Evolutionary conservation across 495 filamentous ascomycete species (phyloP).

Genomic region (Letharia columbiana): DNA sequence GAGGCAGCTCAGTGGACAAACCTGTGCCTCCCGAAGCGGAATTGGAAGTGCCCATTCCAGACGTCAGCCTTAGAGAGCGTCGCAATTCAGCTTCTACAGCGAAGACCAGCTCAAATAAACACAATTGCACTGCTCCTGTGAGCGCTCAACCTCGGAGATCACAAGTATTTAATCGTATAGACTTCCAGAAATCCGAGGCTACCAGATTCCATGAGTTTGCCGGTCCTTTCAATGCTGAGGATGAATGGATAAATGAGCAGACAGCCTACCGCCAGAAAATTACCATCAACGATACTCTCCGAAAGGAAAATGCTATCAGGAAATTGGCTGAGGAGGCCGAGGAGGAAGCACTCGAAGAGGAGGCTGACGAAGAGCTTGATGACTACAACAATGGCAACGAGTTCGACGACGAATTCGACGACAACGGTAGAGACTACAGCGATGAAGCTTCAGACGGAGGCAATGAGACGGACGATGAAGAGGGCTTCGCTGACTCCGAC

Average conservation of each 20-base stretch:
- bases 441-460: slow-evolving; percentile 55
- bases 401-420: slow-evolving; percentile 42
- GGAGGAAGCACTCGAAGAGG: slow-evolving; percentile 69
- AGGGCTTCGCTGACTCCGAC: slow-evolving; percentile 84
- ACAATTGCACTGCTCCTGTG: background rate
- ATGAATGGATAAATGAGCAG: slow-evolving; percentile 75
- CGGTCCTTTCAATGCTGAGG: slow-evolving; percentile 66
- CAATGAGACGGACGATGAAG: slow-evolving; percentile 93
- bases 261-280: slow-evolving; percentile 56
- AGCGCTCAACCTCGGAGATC: background rate
- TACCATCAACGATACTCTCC: slow-evolving; percentile 80
- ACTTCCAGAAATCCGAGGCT: slow-evolving; percentile 56
- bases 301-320: slow-evolving; percentile 82
- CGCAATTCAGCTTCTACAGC: slow-evolving; percentile 32
- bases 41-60: background rate
- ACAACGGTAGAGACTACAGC: slow-evolving; percentile 36
- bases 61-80: slow-evolving; percentile 25
- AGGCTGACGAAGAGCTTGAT: slow-evolving; percentile 54
- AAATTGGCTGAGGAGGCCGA: slow-evolving; percentile 84
- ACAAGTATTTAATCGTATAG: slow-evolving; percentile 17
- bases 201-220: slow-evolving; percentile 91
- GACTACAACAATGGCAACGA: slow-evolving; percentile 46
- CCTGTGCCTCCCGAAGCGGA: background rate
- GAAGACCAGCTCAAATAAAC: slow-evolving; percentile 6
- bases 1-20: slow-evolving; percentile 4